Conservation (phyloP, 2,329 filamentous ascomycete species). For the Leptographium flavum region DNA sequence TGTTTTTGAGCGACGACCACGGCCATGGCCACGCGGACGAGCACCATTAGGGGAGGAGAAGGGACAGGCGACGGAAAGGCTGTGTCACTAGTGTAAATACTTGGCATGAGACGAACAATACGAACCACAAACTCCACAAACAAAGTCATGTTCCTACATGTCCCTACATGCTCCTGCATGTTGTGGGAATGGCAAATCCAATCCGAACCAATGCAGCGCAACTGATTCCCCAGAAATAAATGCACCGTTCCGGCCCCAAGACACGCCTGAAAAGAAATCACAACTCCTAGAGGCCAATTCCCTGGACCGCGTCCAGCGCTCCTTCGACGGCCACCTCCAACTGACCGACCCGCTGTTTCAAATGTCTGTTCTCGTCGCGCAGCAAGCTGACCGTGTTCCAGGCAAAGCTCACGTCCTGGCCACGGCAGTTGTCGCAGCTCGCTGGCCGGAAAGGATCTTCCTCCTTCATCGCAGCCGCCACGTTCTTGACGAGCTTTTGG, state of each 20-base stretch:
- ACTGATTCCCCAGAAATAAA: not conserved
- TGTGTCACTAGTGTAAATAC: too few species aligned
- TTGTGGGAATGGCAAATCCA: too few species aligned
- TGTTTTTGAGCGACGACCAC: conserved; percentile 58
- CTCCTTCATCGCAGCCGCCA: conserved; percentile 21
- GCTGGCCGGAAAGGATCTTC: conserved; percentile 13
- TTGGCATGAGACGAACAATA: not conserved
- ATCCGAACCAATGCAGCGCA: too few species aligned
- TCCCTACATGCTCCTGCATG: too few species aligned
- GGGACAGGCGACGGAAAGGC: too few species aligned
- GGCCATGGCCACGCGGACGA: conserved; percentile 37
- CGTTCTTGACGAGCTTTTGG: conserved; percentile 32
- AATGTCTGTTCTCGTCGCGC: conserved; percentile 44
- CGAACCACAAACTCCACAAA: not conserved
- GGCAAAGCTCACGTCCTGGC: conserved; percentile 42
- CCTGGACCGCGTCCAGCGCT: conserved; percentile 45
- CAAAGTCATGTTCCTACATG: not conserved
- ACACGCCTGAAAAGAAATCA: too few species aligned
- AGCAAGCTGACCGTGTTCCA: conserved; percentile 52
- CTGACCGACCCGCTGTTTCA: conserved; percentile 44
- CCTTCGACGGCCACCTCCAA: conserved; percentile 47
- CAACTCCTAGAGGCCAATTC: conserved; percentile 25
- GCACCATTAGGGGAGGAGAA: conserved; percentile 39
- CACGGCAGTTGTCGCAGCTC: conserved; percentile 41
- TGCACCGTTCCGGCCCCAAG: not conserved